Percentiles rank a stretch among this genome's conserved stretches.
These are phyloP conservation scores for Wallacemonas collosoma DNA, from an alignment of 208 protist species.

Conservation along the genomic window DNA sequence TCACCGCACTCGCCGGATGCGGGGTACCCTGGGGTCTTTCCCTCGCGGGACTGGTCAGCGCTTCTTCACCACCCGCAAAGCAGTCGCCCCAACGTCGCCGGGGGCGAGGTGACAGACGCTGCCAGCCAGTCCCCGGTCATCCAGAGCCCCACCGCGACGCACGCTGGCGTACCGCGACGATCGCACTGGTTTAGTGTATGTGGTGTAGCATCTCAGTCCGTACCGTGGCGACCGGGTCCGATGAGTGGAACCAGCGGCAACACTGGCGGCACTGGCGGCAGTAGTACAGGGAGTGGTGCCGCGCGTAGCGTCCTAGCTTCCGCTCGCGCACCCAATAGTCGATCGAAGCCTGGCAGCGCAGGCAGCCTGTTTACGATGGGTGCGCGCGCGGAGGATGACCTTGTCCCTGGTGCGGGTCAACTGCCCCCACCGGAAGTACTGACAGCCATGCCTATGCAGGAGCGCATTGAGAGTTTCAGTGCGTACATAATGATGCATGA, in stretches of 20 bases:
- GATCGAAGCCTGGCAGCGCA: neutral
- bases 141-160: slow-evolving; percentile 1
- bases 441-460: slow-evolving; percentile 27
- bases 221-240: slow-evolving; percentile 3
- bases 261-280: neutral
- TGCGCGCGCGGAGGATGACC: neutral
- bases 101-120: neutral
- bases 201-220: slow-evolving; percentile 29
- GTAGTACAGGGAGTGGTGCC: neutral
- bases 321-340: neutral
- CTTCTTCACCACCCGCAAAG: slow-evolving; percentile 16
- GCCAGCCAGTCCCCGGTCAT: slow-evolving; percentile 5
- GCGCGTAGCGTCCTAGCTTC: neutral
- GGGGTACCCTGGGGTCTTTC: slow-evolving; percentile 6
- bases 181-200: slow-evolving; percentile 64
- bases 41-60: slow-evolving; percentile 17
- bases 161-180: slow-evolving; percentile 29
- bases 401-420: no score
- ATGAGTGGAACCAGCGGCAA: neutral
- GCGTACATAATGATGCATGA: slow-evolving; percentile 24
- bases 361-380: neutral
- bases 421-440: slow-evolving; percentile 19
- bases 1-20: slow-evolving; percentile 4
- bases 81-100: slow-evolving; percentile 6
- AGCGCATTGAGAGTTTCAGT: slow-evolving; percentile 37